Evolutionary conservation across 2,329 filamentous ascomycete genomes (phyloP), one percentile per base, ranked within the genome.

Genomic region (Ceratocystis alfenasii): DNA sequence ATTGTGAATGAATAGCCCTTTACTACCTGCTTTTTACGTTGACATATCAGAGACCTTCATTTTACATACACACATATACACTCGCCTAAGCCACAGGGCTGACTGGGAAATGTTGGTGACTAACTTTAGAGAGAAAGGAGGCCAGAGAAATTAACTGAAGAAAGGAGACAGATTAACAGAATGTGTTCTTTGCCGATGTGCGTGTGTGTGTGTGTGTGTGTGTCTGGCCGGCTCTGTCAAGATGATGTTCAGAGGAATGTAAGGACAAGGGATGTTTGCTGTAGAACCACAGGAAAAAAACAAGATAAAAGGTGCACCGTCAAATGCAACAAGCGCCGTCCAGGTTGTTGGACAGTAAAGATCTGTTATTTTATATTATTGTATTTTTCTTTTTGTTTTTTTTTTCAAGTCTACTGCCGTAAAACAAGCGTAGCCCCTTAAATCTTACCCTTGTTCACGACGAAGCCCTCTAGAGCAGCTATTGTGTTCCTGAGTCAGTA

Each of bases 361-460:
- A 41, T 41, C 4, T 15, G 36, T 41, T 15, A 15, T 41, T 41
- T 15, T 41, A 1, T 41, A 15, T 41, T 4, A 4, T 36, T 36
- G 28, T 36, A 2, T 12, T 36, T 12, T 41, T 12, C 10, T 12
- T 41, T 41, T 41, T 41, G 0, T 12, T 36, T 3, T 41, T 41
- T 41, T 41, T 41, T 41, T 41, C 1, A 48, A 48, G 5, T 28
- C 10, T 15, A 15, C 10, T 41, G 36, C 36, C 36, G 10, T 41
- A 15, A 41, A 41, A 41, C 36, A 41, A 41, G 36, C 10, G 4
- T 41, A 15, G 36, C 36, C 10, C 10, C 36, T 69, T 72, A 78
- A 68, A 96, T 88, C 69, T 86, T 86, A 20, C 94, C 94, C 77
- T 92, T 91, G 73, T 96, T 95, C n/a, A 95, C 88, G 22, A 97